Evolutionary conservation across 106 monocot genomes (phyloP), one percentile per base, ranked within the genome.

Genomic region (Dactylorhiza incarnata): DNA sequence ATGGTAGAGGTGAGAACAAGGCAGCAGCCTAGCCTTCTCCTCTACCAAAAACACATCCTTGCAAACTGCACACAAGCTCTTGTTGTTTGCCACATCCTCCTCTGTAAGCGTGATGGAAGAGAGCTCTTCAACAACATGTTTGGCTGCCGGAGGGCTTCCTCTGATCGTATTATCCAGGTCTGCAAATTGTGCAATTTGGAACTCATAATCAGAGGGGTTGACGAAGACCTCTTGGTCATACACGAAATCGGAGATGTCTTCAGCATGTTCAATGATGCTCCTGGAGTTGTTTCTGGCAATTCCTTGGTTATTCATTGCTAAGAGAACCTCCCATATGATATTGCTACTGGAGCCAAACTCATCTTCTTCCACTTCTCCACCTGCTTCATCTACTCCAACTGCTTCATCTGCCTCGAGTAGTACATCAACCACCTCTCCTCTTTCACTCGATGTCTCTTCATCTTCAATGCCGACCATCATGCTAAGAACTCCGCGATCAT

Each of bases 1-100:
- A n/a, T 85, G 85, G 45, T 85, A 85, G 19, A 14, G 24, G 24
- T 85, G 85, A 29, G 61, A 46, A 79, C 85, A 85, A 0, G 85
- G 85, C 45, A 85, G 68, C 67, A 17, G 72, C 56, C 44, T 82
- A 29, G 71, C 76, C 37, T 9, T 59, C 71, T 76, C 85, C 66
- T 29, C 72, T 48, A 55, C 46, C 46, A n/a, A 15, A 70, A 70
- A 70, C 17, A 68, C 79, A 19, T 85, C 85, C 65, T 85, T 85
- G 59, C 85, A 85, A 17, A 85, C 82, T 5, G 85, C 85, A 72
- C 90, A 90, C 9, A 81, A 71, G 2, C 11, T 61, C 15, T 43
- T 49, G 14, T 72, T 73, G 7, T 73, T 73, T 15, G 55, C 49
- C 48, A 47, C 25, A 71, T 73, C 78, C 17, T 73, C 75, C 53